A percentile compares a stretch with the other conserved stretches of the same genome.
These are phyloP conservation scores for Trichophyton simii DNA, from an alignment of 2,329 filamentous ascomycete genomes.

Conservation along the genomic window DNA sequence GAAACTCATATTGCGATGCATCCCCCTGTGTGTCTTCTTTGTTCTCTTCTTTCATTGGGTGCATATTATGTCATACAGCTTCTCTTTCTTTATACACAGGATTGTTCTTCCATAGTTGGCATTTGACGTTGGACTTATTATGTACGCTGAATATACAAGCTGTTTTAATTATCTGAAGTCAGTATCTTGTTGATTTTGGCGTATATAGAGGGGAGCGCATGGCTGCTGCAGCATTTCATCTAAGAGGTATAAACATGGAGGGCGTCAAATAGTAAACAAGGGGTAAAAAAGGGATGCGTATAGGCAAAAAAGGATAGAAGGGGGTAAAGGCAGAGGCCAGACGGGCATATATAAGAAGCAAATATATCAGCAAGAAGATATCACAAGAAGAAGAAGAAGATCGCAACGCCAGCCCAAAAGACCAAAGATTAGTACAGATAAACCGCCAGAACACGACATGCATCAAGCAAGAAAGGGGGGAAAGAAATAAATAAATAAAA, in stretches of 20 bases:
- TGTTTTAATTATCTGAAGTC: not conserved
- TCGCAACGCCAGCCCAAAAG: not conserved
- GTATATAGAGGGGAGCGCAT: not conserved
- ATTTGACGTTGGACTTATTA: not conserved
- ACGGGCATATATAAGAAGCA: too few species aligned
- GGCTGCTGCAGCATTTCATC: not conserved
- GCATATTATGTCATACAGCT: not conserved
- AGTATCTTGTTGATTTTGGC: not conserved
- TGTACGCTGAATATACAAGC: not conserved
- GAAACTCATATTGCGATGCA: not conserved
- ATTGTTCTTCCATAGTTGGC: not conserved
- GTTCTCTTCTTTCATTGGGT: not conserved
- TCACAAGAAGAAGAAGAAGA: not conserved
- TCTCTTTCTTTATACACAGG: not conserved
- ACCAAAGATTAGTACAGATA: not conserved
- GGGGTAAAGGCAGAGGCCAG: not conserved
- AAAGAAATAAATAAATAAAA: too few species aligned
- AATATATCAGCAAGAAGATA: not conserved
- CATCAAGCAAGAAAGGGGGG: too few species aligned
- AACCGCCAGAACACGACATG: not conserved
- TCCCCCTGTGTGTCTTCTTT: not conserved
- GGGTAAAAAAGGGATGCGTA: too few species aligned
- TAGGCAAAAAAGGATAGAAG: not conserved
- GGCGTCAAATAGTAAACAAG: not conserved
- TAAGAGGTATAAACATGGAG: not conserved